phyloP scores from a whole-genome alignment of 768 basidiomycete species.

The Auriscalpium vulgare region DNA sequence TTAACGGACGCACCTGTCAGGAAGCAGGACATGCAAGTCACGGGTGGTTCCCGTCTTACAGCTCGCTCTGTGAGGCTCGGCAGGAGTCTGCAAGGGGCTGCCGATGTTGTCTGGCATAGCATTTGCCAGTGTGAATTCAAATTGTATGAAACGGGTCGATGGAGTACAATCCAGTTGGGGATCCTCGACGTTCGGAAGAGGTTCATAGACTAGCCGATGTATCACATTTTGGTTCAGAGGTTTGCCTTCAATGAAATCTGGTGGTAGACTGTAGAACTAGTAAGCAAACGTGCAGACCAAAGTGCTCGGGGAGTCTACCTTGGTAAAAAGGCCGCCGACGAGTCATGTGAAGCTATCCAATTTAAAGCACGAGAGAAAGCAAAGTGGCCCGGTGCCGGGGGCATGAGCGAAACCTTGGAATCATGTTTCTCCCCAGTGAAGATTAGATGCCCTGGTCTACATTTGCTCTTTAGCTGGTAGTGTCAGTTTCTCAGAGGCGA shows the following conservation, averaged over 20 bases:
- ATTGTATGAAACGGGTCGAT: slow-evolving; percentile 1
- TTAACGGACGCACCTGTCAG: slow-evolving; percentile 9
- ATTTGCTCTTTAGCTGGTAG: too few species aligned
- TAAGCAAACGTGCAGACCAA: slow-evolving; percentile 21
- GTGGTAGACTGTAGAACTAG: slow-evolving; percentile 31
- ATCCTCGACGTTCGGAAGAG: background rate
- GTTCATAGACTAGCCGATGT: slow-evolving; percentile 13
- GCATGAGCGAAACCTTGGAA: background rate
- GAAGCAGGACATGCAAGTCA: slow-evolving; percentile 9
- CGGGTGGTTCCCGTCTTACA: too few species aligned
- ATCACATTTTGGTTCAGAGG: slow-evolving; percentile 9
- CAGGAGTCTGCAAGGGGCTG: background rate
- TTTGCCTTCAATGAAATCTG: background rate
- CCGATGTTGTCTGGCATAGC: too few species aligned
- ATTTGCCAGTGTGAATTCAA: slow-evolving; percentile 8
- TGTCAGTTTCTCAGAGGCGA: too few species aligned
- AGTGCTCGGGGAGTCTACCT: background rate
- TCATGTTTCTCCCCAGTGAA: slow-evolving; percentile 21
- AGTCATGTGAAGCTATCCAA: slow-evolving; percentile 28
- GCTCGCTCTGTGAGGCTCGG: background rate
- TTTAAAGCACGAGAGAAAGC: slow-evolving; percentile 34
- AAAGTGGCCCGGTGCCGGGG: slow-evolving; percentile 17
- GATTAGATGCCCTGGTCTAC: slow-evolving; percentile 57
- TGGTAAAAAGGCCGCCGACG: background rate
- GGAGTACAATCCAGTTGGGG: background rate